A percentile compares a stretch with the other conserved stretches of the same genome.
These are phyloP conservation scores for Penicillium arizonense DNA, from an alignment of 495 filamentous ascomycete species.

Conservation along the genomic window DNA sequence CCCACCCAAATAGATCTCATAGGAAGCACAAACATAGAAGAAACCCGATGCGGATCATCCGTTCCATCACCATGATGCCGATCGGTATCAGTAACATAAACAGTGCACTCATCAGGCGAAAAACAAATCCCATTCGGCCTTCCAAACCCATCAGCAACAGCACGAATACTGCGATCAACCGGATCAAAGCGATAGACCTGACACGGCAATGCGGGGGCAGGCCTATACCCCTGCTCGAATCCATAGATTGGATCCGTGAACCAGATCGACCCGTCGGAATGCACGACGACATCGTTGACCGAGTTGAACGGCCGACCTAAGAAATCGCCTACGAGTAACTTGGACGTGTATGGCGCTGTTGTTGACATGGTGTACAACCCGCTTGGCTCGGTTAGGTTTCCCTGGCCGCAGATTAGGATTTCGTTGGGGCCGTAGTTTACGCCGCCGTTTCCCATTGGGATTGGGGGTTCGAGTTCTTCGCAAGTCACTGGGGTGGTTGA, in stretches of 20 bases:
- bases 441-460: constrained; percentile 57
- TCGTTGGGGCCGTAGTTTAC: constrained; percentile 39
- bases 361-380: constrained; percentile 51
- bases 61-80: constrained; percentile 36
- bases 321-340: constrained; percentile 41
- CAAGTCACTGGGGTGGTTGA: constrained; percentile 14
- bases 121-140: constrained; percentile 59
- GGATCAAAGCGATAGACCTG: constrained; percentile 58
- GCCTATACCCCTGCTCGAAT: constrained; percentile 55
- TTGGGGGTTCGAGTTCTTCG: constrained; percentile 28
- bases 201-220: constrained; percentile 45
- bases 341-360: constrained; percentile 15
- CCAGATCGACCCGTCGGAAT: constrained; percentile 56
- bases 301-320: constrained; percentile 60
- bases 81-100: constrained; percentile 59
- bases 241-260: constrained; percentile 67
- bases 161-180: constrained; percentile 42
- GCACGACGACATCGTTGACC: constrained; percentile 56
- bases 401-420: constrained; percentile 53
- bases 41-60: constrained; percentile 7
- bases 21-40: constrained; percentile 23
- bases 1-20: no score
- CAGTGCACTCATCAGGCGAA: constrained; percentile 48
- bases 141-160: constrained; percentile 55
- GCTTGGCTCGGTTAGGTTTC: constrained; percentile 41